Base-by-base conservation (phyloP, 805 yeast genomes). In the Candida glaebosa region DNA sequence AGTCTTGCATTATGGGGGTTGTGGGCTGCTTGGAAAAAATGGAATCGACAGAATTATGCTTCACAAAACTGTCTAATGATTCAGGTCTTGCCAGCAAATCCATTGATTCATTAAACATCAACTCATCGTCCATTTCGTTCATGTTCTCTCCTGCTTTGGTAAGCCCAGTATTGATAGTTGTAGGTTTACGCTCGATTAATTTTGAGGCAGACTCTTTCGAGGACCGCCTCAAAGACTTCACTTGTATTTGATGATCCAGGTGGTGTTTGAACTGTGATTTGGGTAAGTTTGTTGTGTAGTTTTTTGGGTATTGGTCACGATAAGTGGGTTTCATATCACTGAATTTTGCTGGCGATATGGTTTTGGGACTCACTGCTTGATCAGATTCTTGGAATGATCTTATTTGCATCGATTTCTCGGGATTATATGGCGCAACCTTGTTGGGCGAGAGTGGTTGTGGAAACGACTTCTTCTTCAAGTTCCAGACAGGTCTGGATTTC, bases 21-120 rank as follows among this genome's bases (percentile, higher is more conserved):
- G 25, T 7, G 43, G 43, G n/a, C n/a, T n/a, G 44, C 12, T 17
- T 31, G 5, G 33, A 18, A 34, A 34, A 39, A 9, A 28, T 25
- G 17, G 28, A 24, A 12, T 24, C 28, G 8, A 24, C 28, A 8
- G 28, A 24, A 24, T 24, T 24, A 12, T 24, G 28, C 12, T 24
- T 24, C 28, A 24, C 12, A 24, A 8, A 8, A 24, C 12, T 12
- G 12, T 24, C 28, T 8, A 8, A 8, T 8, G 28, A 24, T 24
- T 24, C 28, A 8, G 12, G 12, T 12, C 12, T 24, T 24, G 28
- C 28, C 12, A 8, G 10, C 12, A 24, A 24, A 24, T 24, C 28
- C 28, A 24, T 24, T 24, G 12, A 8, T 12, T 24, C 28, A 12
- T 24, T 24, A 24, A 24, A 24, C 12, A 24, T 24, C 8, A 12